Evolutionary conservation across 805 yeast species (phyloP), one percentile per base, ranked within the genome.

Genomic region (Priceomyces castillae): DNA sequence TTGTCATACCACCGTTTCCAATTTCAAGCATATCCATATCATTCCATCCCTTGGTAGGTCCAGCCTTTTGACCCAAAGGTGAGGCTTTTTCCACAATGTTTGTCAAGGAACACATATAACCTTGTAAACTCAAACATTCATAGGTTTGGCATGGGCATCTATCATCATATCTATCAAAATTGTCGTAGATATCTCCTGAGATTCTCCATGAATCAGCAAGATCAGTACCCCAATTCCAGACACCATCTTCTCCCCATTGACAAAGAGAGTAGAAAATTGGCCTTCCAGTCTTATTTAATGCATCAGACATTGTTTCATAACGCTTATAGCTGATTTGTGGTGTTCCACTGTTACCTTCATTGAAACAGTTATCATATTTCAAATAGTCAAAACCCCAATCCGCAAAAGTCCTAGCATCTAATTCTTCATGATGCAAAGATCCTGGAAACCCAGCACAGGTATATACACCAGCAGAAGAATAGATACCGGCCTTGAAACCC

Each of bases 401-500:
- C 1, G 62, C 64, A 42, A 59, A 54, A 7, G 54, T 50, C 4
- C 43, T 30, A 28, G 66, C 65, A 43, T 61, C 65, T 7, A 40
- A 38, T 28, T 52, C 55, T 46, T 61, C 65, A 38, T 59, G 40
- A 34, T 51, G 58, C 17, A 61, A 51, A 1, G 63, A 59, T 3
- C 64, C 66, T 31, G 59, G 54, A 37, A 58, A 59, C 6, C 62
- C 57, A 23, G 56, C 64, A 44, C 65, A 61, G 7, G 66, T 61
- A 43, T 50, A 58, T 33, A 48, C 54, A n/a, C 66, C 66, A 31
- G 66, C 66, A 17, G 57, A 51, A 3, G 63, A 57, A 44, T 61
- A 61, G 63, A 61, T 60, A n/a, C 66, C 66, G 39, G 56, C 60
- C 31, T 54, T 47, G 33, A 60, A 50, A 4, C 56, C 60, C 34